Conservation (phyloP, 768 basidiomycete species). For the Nevesoporus exiguus region DNA sequence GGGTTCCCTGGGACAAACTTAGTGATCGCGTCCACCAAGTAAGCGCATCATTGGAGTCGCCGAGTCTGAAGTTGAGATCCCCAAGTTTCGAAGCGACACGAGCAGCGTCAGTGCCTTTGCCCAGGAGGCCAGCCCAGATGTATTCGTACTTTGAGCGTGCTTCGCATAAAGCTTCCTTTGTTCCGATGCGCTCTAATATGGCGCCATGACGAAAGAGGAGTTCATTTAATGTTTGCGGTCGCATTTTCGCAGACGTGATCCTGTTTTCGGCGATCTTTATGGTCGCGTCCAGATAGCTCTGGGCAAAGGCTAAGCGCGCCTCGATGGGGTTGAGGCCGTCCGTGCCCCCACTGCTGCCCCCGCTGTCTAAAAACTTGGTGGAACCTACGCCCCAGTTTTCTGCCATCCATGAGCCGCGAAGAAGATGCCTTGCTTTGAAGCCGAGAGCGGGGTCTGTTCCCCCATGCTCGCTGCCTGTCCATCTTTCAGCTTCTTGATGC, state of each 20-base stretch:
- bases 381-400: conserved; percentile 59
- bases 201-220: conserved; percentile 55
- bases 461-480: conserved; percentile 54
- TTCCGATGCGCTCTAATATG: conserved; percentile 61
- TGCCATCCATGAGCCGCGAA: conserved; percentile 72
- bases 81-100: conserved; percentile 65
- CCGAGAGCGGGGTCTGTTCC: conserved; percentile 76
- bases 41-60: conserved; percentile 50
- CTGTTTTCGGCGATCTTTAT: conserved; percentile 43
- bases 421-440: conserved; percentile 53
- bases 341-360: conserved; percentile 33
- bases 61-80: conserved; percentile 56
- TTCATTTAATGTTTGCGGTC: conserved; percentile 48
- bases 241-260: conserved; percentile 38
- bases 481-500: conserved; percentile 58
- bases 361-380: conserved; percentile 34
- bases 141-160: conserved; percentile 57
- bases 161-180: conserved; percentile 44
- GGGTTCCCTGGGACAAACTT: conserved; percentile 39
- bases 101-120: conserved; percentile 42
- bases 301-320: conserved; percentile 51
- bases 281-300: conserved; percentile 50
- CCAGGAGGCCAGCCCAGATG: conserved; percentile 48
- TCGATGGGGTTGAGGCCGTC: conserved; percentile 47
- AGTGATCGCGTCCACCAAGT: conserved; percentile 68